Conservation (phyloP, 1,139 yeast species). For the Diutina ranongensis region DNA sequence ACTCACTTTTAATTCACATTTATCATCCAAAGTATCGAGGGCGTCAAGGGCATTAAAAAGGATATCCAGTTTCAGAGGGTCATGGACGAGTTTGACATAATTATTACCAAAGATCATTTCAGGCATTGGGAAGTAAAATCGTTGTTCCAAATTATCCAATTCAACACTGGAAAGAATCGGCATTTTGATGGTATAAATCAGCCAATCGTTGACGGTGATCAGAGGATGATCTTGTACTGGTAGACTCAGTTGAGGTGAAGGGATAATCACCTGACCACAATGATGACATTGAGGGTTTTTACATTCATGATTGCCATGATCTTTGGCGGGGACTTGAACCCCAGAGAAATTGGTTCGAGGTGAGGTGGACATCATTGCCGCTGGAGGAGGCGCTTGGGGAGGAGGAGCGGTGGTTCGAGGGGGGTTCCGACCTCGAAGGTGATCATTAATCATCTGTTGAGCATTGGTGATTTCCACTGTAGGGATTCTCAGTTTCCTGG, state of each 20-base stretch:
- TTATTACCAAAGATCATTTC: conserved; percentile 98
- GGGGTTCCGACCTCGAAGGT: conserved; percentile 2
- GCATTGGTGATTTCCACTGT: not conserved
- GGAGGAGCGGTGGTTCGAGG: no score
- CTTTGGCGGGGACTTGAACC: conserved; percentile 21
- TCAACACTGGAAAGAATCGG: conserved; percentile 73
- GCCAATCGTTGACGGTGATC: conserved; percentile 63
- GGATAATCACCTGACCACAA: conserved; percentile 64
- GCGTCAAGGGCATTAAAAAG: conserved; percentile 76
- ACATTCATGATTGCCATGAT: conserved; percentile 22
- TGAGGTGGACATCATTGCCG: not conserved
- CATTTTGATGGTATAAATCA: conserved; percentile 54
- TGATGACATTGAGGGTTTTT: conserved; percentile 45
- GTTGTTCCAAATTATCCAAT: conserved; percentile 51
- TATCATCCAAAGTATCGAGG: conserved; percentile 44
- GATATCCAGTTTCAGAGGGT: conserved; percentile 19
- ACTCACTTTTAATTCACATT: conserved; percentile 47
- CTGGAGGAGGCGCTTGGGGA: not conserved
- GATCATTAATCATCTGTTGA: not conserved
- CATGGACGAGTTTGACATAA: conserved; percentile 39
- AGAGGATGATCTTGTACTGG: conserved; percentile 59
- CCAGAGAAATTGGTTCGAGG: no score
- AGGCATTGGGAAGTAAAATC: conserved; percentile 73
- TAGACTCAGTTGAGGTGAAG: conserved; percentile 53
- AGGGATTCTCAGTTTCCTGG: not conserved